phyloP scores from a whole-genome alignment of 73 alveolate genomes.

The Stentor roeselii region DNA sequence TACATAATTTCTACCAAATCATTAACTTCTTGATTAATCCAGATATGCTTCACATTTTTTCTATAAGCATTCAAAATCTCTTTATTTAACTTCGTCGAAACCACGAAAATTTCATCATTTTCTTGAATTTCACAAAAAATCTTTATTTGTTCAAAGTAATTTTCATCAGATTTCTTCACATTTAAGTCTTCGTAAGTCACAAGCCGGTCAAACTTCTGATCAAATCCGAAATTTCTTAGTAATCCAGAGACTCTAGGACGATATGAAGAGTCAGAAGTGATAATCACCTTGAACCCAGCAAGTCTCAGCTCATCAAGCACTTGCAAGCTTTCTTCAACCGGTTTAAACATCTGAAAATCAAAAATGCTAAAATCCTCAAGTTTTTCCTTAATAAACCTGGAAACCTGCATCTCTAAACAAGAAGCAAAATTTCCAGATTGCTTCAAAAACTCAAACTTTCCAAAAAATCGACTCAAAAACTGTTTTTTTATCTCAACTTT shows the following conservation, averaged over 20 bases:
- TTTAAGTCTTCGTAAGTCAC: neutral
- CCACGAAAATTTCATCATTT: neutral
- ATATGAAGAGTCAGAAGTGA: neutral
- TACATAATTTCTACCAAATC: neutral
- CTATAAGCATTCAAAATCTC: neutral
- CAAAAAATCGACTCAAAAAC: too few species aligned
- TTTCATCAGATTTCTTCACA: neutral
- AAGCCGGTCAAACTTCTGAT: neutral
- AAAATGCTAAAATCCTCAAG: neutral
- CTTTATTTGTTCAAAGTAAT: neutral
- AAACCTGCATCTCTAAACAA: neutral
- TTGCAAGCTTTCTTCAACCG: neutral
- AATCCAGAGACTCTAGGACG: neutral
- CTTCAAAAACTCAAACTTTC: neutral
- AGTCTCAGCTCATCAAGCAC: neutral
- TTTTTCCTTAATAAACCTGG: neutral
- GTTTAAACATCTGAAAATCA: neutral
- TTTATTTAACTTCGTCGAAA: neutral
- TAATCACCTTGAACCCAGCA: neutral
- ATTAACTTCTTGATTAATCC: neutral
- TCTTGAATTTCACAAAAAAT: too few species aligned
- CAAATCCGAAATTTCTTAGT: too few species aligned
- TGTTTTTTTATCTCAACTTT: neutral
- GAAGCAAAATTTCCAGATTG: too few species aligned
- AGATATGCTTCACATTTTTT: neutral